phyloP scores from a whole-genome alignment of 1,284 basidiomycete genomes.

The Cutaneotrichosporon sp. region DNA sequence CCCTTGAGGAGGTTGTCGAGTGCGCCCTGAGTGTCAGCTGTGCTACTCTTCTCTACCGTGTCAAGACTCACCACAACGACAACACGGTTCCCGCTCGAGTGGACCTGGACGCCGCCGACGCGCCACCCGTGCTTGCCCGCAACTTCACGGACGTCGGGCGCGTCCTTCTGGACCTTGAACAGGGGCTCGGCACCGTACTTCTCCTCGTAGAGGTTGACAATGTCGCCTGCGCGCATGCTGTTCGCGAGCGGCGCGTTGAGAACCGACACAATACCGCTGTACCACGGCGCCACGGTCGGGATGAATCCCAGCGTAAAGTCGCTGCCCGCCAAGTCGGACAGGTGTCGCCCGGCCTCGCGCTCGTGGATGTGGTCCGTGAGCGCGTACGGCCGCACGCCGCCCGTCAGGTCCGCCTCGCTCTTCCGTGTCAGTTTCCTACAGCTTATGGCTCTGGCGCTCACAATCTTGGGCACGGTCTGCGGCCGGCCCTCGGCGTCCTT shows the following conservation, averaged over 20 bases:
- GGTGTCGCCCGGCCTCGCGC: constrained; percentile 81
- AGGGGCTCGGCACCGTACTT: constrained; percentile 73
- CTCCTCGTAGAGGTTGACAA: constrained; percentile 69
- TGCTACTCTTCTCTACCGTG: constrained; percentile 14
- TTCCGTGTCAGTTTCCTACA: constrained; percentile 1
- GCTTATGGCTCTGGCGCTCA: constrained; percentile 28
- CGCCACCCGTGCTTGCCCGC: constrained; percentile 80
- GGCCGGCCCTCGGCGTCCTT: constrained; percentile 62
- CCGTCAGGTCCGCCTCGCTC: constrained; percentile 64
- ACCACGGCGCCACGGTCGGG: constrained; percentile 87
- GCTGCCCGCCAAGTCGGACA: constrained; percentile 57
- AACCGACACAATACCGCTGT: constrained; percentile 89
- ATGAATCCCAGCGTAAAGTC: constrained; percentile 73
- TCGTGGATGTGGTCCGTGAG: constrained; percentile 98
- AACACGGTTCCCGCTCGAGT: constrained; percentile 77
- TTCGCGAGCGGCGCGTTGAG: constrained; percentile 71
- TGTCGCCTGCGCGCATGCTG: constrained; percentile 62
- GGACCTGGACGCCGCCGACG: constrained; percentile 90
- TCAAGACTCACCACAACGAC: constrained; percentile 72
- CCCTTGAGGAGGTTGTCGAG: constrained; percentile 96
- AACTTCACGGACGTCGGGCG: constrained; percentile 73
- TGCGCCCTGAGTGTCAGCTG: constrained; percentile 58
- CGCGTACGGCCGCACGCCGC: constrained; percentile 76
- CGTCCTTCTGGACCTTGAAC: constrained; percentile 60
- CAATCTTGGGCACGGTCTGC: constrained; percentile 75